Evolutionary conservation across 176 grass and related monocot species (phyloP).

Genomic region (Triticum turgidum): DNA sequence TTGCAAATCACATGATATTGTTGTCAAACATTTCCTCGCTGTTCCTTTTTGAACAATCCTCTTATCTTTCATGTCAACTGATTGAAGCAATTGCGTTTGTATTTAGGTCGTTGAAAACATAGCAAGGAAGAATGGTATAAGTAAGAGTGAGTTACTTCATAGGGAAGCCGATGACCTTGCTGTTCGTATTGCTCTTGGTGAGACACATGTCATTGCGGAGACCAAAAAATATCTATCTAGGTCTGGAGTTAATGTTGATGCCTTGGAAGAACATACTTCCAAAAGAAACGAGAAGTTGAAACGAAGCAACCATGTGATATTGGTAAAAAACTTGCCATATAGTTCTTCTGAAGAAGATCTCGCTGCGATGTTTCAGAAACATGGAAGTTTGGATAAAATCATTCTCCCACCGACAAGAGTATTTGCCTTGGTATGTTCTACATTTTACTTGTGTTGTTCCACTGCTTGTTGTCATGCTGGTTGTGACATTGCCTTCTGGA

Average conservation of each 20-base stretch:
- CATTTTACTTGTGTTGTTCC: constrained; percentile 25
- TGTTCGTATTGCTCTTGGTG: constrained; percentile 81
- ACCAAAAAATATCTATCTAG: constrained; percentile 87
- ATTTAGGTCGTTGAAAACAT: constrained; percentile 90
- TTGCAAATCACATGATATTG: neutral
- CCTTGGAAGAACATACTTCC: constrained; percentile 78
- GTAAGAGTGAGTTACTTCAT: constrained; percentile 81
- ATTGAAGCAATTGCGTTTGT: constrained; percentile 6
- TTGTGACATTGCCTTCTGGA: neutral
- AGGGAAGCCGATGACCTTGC: constrained; percentile 87
- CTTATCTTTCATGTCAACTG: neutral
- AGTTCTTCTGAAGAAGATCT: constrained; percentile 83
- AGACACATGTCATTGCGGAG: constrained; percentile 79
- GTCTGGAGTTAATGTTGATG: constrained; percentile 75
- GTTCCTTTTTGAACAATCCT: neutral
- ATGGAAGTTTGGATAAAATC: constrained; percentile 79
- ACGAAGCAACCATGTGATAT: constrained; percentile 91
- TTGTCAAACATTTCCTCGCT: neutral
- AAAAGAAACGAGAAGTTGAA: constrained; percentile 75
- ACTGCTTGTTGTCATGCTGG: constrained; percentile 14
- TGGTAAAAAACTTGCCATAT: constrained; percentile 92
- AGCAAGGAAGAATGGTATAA: constrained; percentile 90
- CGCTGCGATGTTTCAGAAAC: constrained; percentile 71
- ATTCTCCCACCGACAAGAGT: constrained; percentile 81
- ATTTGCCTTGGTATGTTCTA: constrained; percentile 81